Evolutionary conservation across 2,329 filamentous ascomycete genomes (phyloP).

Genomic region (Helotiales sp.): DNA sequence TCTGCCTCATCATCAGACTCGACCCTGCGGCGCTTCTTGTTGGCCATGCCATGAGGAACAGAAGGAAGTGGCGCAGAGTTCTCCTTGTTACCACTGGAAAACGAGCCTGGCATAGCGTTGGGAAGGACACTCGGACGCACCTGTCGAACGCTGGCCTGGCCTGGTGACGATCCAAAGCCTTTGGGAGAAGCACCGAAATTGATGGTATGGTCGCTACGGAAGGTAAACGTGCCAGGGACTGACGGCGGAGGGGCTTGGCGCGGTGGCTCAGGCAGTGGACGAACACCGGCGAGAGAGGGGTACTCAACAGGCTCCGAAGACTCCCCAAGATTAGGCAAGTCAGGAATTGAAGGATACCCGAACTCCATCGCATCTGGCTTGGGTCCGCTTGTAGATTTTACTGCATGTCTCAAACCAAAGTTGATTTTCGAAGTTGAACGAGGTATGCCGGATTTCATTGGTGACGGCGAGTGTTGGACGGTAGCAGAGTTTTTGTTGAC

Average conservation of each 20-base stretch:
- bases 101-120: constrained; percentile 59
- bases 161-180: constrained; percentile 61
- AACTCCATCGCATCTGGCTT: constrained; percentile 46
- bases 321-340: constrained; percentile 27
- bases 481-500: constrained; percentile 51
- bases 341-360: constrained; percentile 59
- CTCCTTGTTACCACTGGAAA: constrained; percentile 61
- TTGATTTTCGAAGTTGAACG: constrained; percentile 49
- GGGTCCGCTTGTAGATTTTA: constrained; percentile 23
- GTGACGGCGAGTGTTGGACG: constrained; percentile 59
- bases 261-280: constrained; percentile 34
- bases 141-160: constrained; percentile 65
- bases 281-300: constrained; percentile 39
- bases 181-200: constrained; percentile 54
- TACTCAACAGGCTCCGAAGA: constrained; percentile 34
- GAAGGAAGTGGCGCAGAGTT: constrained; percentile 51
- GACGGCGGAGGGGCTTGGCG: constrained; percentile 41
- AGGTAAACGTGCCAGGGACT: constrained; percentile 64
- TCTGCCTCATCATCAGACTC: constrained; percentile 61
- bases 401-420: constrained; percentile 45
- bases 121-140: constrained; percentile 59
- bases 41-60: constrained; percentile 65
- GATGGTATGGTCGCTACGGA: constrained; percentile 70
- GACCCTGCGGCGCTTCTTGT: constrained; percentile 69
- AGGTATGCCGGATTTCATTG: constrained; percentile 56